Base-by-base conservation (phyloP, 306 rosid genomes). In the Astragalus glycyphyllos region DNA sequence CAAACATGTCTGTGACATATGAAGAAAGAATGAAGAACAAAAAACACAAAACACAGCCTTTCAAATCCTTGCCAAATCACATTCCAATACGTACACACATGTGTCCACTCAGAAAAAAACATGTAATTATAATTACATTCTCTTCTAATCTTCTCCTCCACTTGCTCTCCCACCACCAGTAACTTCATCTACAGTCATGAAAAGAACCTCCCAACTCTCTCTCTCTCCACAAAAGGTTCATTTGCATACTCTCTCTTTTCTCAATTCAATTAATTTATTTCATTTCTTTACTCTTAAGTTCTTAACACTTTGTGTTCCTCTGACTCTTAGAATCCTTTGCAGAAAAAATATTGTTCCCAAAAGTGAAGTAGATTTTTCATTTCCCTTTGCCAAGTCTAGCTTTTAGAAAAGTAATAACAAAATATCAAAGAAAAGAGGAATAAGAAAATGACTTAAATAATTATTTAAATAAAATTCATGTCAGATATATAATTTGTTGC, bases 41-140 rank as follows among this genome's bases (percentile, higher is more conserved):
- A 60, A 60, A 45, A 79, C 71, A 71, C 14, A 60, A 60, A 45
- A 79, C 71, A 71, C 14, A 67, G 59, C 59, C 71, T 71, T 53
- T 79, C 81, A 83, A 71, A 79, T 67, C 84, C 64, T 61, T 75
- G 78, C 79, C 82, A 79, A 83, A 75, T 83, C 86, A 79, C 49
- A 61, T 68, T 83, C 86, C 84, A 79, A 76, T 72, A 79, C 2
- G 31, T 48, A 67, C 54, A 61, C 54, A 74, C 82, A 72, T 79
- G 86, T 79, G 82, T 79, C 86, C 86, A 83, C 84, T 83, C 41
- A 74, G 40, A 26, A 26, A 40, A 40, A 58, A 65, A 13, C 26
- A 16, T 70, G 64, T 58, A 78, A 79, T 79, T 71, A 79, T 75
- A 65, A 65, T 71, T 17, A 38, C 57, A 45, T 63, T 63, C 38